These are phyloP conservation scores for Pseudopyricularia javanii DNA, from an alignment of 2,329 filamentous ascomycete species.

Conservation along the genomic window DNA sequence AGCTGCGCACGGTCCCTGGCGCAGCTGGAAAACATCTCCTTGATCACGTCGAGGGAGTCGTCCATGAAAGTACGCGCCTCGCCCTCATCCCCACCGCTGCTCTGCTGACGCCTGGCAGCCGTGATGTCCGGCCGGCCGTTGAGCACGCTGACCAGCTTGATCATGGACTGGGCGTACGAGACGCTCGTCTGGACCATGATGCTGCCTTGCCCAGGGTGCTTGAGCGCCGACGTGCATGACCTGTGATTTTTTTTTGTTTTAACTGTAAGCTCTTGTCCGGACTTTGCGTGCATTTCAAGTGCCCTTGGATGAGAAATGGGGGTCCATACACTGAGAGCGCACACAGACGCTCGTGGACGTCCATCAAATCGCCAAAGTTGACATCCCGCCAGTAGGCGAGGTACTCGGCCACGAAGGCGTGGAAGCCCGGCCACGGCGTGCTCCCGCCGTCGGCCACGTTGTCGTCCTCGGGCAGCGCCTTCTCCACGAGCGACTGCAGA, in stretches of 20 bases:
- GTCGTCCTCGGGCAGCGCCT: constrained; percentile 50
- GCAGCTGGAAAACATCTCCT: constrained; percentile 84
- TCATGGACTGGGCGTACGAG: constrained; percentile 67
- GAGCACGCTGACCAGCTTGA: constrained; percentile 71
- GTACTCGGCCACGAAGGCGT: constrained; percentile 71
- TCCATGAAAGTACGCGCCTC: constrained; percentile 67
- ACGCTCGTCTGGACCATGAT: constrained; percentile 77
- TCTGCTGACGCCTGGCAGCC: constrained; percentile 31
- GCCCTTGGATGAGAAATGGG: no score
- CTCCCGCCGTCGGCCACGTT: constrained; percentile 51
- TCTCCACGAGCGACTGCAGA: constrained; percentile 52
- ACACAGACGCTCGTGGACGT: constrained; percentile 64
- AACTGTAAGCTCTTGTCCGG: no score
- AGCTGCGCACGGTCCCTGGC: constrained; percentile 64
- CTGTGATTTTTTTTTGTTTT: constrained; percentile 17
- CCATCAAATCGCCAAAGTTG: constrained; percentile 60
- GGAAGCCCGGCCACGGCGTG: constrained; percentile 63
- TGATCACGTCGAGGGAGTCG: constrained; percentile 77
- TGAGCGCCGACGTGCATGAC: constrained; percentile 71
- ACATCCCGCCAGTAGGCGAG: constrained; percentile 72
- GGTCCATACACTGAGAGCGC: constrained; percentile 30
- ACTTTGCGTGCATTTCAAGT: neutral
- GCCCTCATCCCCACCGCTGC: constrained; percentile 47
- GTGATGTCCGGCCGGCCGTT: constrained; percentile 71
- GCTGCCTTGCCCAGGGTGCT: constrained; percentile 65